Evolutionary conservation across 495 filamentous ascomycete genomes (phyloP).

Genomic region (Penicillium roqueforti): DNA sequence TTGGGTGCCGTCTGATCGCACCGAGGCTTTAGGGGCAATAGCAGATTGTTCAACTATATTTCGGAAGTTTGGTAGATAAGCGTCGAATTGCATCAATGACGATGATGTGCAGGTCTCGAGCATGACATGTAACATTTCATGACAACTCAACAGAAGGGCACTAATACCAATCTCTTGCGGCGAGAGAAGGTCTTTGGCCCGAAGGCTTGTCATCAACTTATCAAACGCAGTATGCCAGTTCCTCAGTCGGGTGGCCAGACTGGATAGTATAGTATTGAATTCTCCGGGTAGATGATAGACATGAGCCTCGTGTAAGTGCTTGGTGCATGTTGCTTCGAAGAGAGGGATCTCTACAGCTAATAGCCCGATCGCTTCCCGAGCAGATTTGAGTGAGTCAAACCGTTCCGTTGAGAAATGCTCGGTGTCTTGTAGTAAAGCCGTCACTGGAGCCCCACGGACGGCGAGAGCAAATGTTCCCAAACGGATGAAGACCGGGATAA

Average conservation of each 20-base stretch:
- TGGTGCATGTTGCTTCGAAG: conserved; percentile 20
- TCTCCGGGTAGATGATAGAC: conserved; percentile 6
- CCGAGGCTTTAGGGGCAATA: conserved; percentile 13
- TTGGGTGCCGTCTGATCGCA: conserved; percentile 20
- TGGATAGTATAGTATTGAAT: conserved; percentile 7
- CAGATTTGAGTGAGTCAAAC: conserved; percentile 28
- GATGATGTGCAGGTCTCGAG: conserved; percentile 6
- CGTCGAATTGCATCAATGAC: conserved; percentile 18
- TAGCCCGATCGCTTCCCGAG: conserved; percentile 31
- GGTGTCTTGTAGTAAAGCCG: conserved; percentile 10
- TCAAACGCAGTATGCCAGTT: conserved; percentile 16
- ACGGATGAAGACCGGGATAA: conserved; percentile 38
- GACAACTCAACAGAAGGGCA: conserved; percentile 6
- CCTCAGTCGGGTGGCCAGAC: conserved; percentile 5
- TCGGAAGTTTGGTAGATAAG: conserved; percentile 20
- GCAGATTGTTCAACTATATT: conserved; percentile 27
- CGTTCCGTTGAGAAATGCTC: not conserved
- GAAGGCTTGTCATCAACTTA: not conserved
- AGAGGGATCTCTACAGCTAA: conserved; percentile 20
- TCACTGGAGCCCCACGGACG: conserved; percentile 6
- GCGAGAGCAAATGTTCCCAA: conserved; percentile 23
- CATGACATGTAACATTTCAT: conserved; percentile 14
- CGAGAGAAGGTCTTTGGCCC: not conserved
- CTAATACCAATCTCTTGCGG: conserved; percentile 1
- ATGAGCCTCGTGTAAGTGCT: conserved; percentile 10